Base-by-base conservation (phyloP, 768 basidiomycete genomes). In the Leucosporidium creatinivorum region DNA sequence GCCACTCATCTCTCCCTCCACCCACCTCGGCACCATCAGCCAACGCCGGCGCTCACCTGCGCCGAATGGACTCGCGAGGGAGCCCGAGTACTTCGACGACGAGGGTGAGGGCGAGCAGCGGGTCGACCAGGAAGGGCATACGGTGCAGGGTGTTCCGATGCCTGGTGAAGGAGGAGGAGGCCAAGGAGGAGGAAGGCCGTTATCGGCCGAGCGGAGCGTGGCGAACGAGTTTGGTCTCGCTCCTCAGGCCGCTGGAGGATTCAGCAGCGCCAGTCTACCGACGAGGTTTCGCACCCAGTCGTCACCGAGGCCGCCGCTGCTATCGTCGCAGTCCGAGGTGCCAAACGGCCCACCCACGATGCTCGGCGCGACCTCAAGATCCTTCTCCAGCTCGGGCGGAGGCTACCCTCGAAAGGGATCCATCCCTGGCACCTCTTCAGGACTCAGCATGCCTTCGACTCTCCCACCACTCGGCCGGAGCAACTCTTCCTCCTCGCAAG, bases 211-310 rank as follows among this genome's bases (percentile, higher is more conserved):
- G 21, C 51, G 13, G n/a, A 26, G 51, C 21, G n/a, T 52, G n/a
- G 51, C 17, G 51, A 52, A 15, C 26, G 51, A 52, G 51, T 52
- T 52, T 52, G 51, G 51, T 1, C 51, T 52, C 51, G 51, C 51
- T 9, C 23, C 51, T 4, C n/a, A 23, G n/a, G 5, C 51, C 2
- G 51, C 51, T 23, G 51, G 51, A 7, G 51, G 51, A 9, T 52
- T 26, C n/a, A 26, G 51, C 51, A 48, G 49, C n/a, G 63, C 61
- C 0, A 58, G 59, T 21, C 59, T 71, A 7, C 73, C 70, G 1
- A 63, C 65, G 1, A 62, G 73, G 28, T 52, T 74, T 8, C 63
- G 73, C 28, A 66, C 73, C 10, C 52, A 69, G 8, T 63, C 63
- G 3, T 70, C 69, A 47, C 68, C 73, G 3, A 55, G 70, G 13